Conservation (phyloP, 305 asterid species). For the Fraxinus angustifolia region DNA sequence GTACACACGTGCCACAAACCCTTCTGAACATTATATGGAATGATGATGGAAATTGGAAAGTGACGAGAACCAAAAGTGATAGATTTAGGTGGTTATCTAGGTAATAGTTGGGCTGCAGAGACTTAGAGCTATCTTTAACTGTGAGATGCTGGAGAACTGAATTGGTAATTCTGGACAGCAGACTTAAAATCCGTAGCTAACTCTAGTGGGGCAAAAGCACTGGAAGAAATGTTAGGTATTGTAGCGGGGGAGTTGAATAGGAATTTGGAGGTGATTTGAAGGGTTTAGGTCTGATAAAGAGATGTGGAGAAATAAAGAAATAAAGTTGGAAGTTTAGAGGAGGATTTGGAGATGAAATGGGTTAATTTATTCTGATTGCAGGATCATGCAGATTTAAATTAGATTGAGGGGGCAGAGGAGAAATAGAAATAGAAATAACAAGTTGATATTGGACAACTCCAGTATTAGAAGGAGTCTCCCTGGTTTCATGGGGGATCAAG, state of each 20-base stretch:
- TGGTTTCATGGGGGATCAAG: neutral
- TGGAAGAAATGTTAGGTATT: neutral
- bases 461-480: neutral
- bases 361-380: neutral
- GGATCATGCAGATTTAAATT: neutral
- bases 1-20: neutral
- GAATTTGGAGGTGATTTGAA: neutral
- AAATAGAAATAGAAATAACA: neutral
- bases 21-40: neutral
- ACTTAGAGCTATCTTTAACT: neutral
- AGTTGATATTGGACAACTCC: neutral
- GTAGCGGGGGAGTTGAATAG: neutral
- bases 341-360: neutral
- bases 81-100: neutral
- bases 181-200: neutral
- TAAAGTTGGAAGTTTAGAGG: neutral
- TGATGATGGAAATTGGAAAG: neutral
- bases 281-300: neutral
- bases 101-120: neutral
- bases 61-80: neutral
- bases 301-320: neutral
- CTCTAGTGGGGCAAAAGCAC: neutral
- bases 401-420: neutral
- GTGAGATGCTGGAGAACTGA: neutral
- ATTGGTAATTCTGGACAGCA: neutral